Percentiles rank a stretch among this genome's conserved stretches.
These are phyloP conservation scores for Populus pruinosa DNA, from an alignment of 345 rosid genomes.

Conservation along the genomic window DNA sequence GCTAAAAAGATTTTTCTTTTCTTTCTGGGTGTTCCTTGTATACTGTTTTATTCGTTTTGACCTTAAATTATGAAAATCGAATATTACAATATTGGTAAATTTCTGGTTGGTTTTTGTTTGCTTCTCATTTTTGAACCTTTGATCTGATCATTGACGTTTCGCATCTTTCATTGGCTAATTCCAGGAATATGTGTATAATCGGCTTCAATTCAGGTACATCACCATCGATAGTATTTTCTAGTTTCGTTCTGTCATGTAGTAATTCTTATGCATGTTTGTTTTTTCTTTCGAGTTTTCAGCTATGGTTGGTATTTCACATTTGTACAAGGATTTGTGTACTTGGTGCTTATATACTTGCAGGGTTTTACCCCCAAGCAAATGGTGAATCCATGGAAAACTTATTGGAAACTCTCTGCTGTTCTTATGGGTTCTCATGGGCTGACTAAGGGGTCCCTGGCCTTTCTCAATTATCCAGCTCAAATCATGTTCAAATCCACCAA, in stretches of 20 bases:
- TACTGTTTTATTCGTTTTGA: slow-evolving; percentile 13
- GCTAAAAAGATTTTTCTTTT: neutral
- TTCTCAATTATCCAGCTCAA: slow-evolving; percentile 90
- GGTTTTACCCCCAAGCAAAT: slow-evolving; percentile 88
- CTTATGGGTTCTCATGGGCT: slow-evolving; percentile 96
- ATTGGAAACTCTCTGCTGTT: slow-evolving; percentile 94
- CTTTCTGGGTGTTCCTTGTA: neutral
- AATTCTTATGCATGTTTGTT: neutral
- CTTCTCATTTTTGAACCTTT: neutral
- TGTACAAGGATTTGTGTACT: slow-evolving; percentile 94
- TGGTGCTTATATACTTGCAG: slow-evolving; percentile 76
- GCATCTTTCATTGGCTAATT: slow-evolving; percentile 11
- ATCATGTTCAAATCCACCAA: slow-evolving; percentile 98
- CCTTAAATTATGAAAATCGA: neutral
- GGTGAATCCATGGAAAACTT: slow-evolving; percentile 95
- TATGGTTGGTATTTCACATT: slow-evolving; percentile 99
- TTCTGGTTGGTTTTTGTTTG: neutral
- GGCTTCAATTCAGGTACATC: slow-evolving; percentile 79
- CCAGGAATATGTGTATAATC: slow-evolving; percentile 91
- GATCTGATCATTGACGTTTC: neutral
- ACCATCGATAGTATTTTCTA: neutral
- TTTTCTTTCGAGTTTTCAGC: slow-evolving; percentile 44
- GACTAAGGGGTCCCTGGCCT: slow-evolving; percentile 94
- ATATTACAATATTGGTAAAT: neutral
- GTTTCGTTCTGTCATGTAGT: neutral